Conservation (phyloP, 2,329 filamentous ascomycete genomes). For the Pestalotiopsis sp. region DNA sequence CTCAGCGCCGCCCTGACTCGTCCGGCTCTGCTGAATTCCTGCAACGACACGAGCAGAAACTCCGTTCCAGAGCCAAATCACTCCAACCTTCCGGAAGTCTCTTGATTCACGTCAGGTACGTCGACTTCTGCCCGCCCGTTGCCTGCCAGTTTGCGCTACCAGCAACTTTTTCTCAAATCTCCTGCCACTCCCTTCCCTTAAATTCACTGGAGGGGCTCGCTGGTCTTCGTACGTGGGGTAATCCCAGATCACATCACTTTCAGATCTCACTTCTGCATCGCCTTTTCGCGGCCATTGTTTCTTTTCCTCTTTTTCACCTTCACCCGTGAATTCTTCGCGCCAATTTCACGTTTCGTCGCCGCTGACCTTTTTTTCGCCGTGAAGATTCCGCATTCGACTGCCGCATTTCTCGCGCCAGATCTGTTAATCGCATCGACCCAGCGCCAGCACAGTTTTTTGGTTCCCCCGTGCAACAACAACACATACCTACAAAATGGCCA, state of each 20-base stretch:
- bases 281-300: neutral
- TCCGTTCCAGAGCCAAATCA: neutral
- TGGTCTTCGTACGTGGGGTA: neutral
- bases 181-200: neutral
- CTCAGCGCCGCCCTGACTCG: neutral
- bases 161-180: neutral
- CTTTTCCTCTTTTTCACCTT: neutral
- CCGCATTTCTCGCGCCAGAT: neutral
- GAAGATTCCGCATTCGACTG: neutral
- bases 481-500: conserved; percentile 64
- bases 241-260: neutral
- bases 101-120: neutral
- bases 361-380: neutral
- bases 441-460: neutral
- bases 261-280: neutral
- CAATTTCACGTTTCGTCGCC: neutral
- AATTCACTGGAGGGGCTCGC: neutral
- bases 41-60: neutral
- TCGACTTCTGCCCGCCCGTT: neutral
- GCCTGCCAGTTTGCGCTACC: neutral
- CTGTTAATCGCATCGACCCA: neutral
- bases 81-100: neutral
- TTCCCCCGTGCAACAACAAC: neutral
- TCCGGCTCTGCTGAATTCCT: conserved; percentile 4
- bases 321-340: neutral